Percentiles rank a stretch among this genome's conserved stretches.
Evolutionary conservation across 139 green algal genomes (phyloP).

Genomic region (Ulvella scutata): DNA sequence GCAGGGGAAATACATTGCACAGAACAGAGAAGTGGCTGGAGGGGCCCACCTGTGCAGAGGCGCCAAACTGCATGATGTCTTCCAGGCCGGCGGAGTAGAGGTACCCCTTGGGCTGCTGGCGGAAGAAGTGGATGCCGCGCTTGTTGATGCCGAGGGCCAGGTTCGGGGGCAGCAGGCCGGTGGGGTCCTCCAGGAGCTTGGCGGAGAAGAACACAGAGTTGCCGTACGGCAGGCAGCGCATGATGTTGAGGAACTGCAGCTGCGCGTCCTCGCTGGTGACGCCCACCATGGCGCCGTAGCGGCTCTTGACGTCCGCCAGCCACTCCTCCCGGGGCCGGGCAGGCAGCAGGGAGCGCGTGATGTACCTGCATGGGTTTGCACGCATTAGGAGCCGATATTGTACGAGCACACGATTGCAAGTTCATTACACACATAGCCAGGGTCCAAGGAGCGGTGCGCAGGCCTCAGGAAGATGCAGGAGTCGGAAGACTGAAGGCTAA

Average conservation of each 20-base stretch:
- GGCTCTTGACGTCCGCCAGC: slow-evolving; percentile 23
- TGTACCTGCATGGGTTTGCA: too few species aligned
- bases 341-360: slow-evolving; percentile 38
- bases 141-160: slow-evolving; percentile 97
- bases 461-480: neutral
- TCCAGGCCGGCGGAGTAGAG: slow-evolving; percentile 87
- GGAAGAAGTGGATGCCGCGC: slow-evolving; percentile 77
- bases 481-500: neutral
- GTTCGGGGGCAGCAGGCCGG: slow-evolving; percentile 82
- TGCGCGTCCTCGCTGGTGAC: slow-evolving; percentile 82
- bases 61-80: slow-evolving; percentile 95
- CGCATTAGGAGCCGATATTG: too few species aligned
- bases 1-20: too few species aligned
- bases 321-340: slow-evolving; percentile 27
- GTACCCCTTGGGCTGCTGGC: slow-evolving; percentile 89
- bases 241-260: slow-evolving; percentile 78
- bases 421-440: too few species aligned
- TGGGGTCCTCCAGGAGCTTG: slow-evolving; percentile 84
- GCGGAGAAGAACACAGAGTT: slow-evolving; percentile 65
- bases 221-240: slow-evolving; percentile 87
- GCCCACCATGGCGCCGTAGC: slow-evolving; percentile 63
- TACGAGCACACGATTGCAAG: too few species aligned
- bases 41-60: too few species aligned
- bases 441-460: too few species aligned
- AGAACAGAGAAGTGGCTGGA: too few species aligned